A percentile compares a stretch with the other conserved stretches of the same genome.
These are phyloP conservation scores for Ophiostoma australiae DNA, from an alignment of 2,329 filamentous ascomycete species.

Conservation along the genomic window DNA sequence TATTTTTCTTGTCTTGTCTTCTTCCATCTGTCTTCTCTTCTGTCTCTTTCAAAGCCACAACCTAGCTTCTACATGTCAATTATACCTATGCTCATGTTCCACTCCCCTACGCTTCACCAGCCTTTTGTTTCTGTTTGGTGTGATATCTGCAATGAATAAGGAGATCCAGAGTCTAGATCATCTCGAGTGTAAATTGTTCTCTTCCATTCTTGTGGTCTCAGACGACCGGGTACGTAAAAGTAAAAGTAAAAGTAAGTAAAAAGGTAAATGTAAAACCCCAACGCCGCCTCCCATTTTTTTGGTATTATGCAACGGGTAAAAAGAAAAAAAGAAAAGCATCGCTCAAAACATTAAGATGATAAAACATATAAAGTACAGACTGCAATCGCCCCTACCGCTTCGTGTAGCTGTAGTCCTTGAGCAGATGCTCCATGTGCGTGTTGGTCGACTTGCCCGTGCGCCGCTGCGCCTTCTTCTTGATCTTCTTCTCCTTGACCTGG, in stretches of 20 bases:
- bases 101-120: too few species aligned
- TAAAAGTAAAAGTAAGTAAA: background rate
- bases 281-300: background rate
- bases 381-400: constrained; percentile 34
- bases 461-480: constrained; percentile 62
- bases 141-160: too few species aligned
- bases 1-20: background rate
- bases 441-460: constrained; percentile 79
- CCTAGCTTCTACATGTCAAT: background rate
- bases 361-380: background rate
- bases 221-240: background rate
- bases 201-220: background rate
- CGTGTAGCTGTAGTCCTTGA: constrained; percentile 63
- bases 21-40: background rate
- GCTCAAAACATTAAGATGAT: constrained; percentile 14
- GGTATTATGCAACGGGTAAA: constrained; percentile 8
- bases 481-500: constrained; percentile 62
- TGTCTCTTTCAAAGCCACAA: background rate
- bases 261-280: background rate
- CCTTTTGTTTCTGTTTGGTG: too few species aligned
- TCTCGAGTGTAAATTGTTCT: background rate
- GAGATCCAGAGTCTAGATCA: too few species aligned
- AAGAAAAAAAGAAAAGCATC: constrained; percentile 18
- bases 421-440: constrained; percentile 74
- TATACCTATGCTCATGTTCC: too few species aligned